Conservation (phyloP, 2,329 filamentous ascomycete genomes). For the Phaeophleospora eucalypticola region DNA sequence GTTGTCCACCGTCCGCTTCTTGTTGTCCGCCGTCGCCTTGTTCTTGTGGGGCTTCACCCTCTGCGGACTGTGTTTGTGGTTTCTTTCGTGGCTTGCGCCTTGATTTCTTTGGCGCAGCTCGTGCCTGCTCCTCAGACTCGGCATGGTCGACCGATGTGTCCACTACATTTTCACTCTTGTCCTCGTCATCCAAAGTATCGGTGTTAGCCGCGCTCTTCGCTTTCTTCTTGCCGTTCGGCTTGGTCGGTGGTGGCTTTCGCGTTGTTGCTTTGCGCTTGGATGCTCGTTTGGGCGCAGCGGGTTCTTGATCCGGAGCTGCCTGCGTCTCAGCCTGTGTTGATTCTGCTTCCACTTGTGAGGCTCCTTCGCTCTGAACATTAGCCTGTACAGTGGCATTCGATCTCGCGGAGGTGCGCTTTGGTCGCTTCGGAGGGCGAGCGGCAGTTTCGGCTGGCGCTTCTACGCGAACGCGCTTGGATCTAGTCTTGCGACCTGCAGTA, state of each 20-base stretch:
- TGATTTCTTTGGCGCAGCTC: conserved; percentile 3
- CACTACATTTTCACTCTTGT: conserved; percentile 9
- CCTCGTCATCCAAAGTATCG: conserved; percentile 20
- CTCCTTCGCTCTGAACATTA: conserved; percentile 14
- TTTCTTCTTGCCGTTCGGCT: conserved; percentile 10
- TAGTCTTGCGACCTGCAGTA: too few species aligned
- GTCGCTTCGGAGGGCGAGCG: conserved; percentile 18
- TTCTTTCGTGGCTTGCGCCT: conserved; percentile 9
- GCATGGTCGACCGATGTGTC: conserved; percentile 3
- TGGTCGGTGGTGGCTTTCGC: conserved; percentile 5
- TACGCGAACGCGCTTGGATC: neutral
- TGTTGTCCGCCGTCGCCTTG: neutral
- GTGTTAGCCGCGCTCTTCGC: conserved; percentile 16
- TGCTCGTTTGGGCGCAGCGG: conserved; percentile 4
- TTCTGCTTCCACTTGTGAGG: conserved; percentile 3
- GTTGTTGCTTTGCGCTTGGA: conserved; percentile 7
- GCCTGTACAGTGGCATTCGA: conserved; percentile 22
- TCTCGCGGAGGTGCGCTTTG: conserved; percentile 20
- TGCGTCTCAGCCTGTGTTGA: neutral
- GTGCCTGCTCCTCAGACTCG: conserved; percentile 1
- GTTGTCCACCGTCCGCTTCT: conserved; percentile 5
- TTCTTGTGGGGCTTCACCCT: neutral
- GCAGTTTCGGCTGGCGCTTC: neutral
- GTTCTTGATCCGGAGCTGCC: neutral
- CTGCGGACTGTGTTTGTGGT: neutral